phyloP scores from a whole-genome alignment of 306 rosid species.

The Geum urbanum region DNA sequence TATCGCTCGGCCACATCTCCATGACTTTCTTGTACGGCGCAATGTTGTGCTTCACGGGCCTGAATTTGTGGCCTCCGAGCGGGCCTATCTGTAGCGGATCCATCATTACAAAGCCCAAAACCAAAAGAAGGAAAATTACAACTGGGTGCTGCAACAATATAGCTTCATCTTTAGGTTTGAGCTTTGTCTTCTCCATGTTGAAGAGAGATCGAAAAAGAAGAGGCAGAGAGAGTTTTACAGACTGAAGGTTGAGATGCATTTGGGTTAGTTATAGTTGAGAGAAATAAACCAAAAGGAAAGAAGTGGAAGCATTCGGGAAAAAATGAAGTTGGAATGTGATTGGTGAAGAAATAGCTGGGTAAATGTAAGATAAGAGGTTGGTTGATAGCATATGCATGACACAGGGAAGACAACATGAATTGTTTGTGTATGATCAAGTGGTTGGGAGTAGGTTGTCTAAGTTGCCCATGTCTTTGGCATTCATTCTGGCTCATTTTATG shows the following conservation, averaged over 20 bases:
- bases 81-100: conserved; percentile 92
- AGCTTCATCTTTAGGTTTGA: conserved; percentile 47
- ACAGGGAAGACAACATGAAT: conserved; percentile 8
- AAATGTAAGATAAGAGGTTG: neutral
- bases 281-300: neutral
- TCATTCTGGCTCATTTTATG: neutral
- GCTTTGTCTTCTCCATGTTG: conserved; percentile 63
- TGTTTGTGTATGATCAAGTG: neutral
- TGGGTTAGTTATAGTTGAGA: neutral
- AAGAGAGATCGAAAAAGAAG: conserved; percentile 2
- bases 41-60: conserved; percentile 69
- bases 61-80: conserved; percentile 51
- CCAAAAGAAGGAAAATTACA: conserved; percentile 45
- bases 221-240: neutral
- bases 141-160: conserved; percentile 62
- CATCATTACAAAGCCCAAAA: conserved; percentile 57
- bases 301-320: neutral
- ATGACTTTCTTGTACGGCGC: conserved; percentile 85
- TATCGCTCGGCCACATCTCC: conserved; percentile 78
- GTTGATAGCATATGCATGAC: neutral
- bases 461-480: conserved; percentile 12
- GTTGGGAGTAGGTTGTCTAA: conserved; percentile 10
- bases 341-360: neutral
- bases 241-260: neutral
- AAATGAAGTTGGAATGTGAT: conserved; percentile 1